Percentiles rank a stretch among this genome's conserved stretches.
phyloP scores from a whole-genome alignment of 768 basidiomycete species.

The Leccinum arenicola region DNA sequence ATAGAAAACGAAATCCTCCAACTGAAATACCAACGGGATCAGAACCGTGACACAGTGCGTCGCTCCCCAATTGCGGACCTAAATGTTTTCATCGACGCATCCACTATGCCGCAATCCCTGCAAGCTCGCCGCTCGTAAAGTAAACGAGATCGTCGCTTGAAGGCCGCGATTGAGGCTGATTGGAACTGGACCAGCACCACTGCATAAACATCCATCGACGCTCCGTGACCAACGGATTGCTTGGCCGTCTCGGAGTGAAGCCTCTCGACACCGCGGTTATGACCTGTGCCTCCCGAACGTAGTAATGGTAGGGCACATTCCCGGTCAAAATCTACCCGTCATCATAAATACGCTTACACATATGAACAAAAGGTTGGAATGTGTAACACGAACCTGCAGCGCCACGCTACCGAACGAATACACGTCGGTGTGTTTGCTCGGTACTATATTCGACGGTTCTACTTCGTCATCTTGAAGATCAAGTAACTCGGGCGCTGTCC shows the following conservation, averaged over 20 bases:
- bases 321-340: slow-evolving; percentile 8
- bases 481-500: slow-evolving; percentile 31
- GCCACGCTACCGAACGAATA: slow-evolving; percentile 33
- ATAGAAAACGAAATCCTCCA: not conserved
- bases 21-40: not conserved
- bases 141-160: slow-evolving; percentile 26
- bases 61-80: not conserved
- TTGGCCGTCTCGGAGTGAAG: slow-evolving; percentile 11
- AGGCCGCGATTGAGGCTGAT: slow-evolving; percentile 28
- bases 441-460: not conserved
- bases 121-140: slow-evolving; percentile 8
- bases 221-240: slow-evolving; percentile 3
- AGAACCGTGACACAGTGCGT: not conserved
- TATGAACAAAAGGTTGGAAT: not conserved
- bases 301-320: slow-evolving; percentile 16
- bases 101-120: not conserved
- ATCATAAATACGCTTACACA: not conserved
- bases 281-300: slow-evolving; percentile 9
- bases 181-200: slow-evolving; percentile 21
- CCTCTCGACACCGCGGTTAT: slow-evolving; percentile 12
- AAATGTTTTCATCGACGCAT: not conserved
- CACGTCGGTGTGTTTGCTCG: slow-evolving; percentile 14
- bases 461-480: slow-evolving; percentile 20
- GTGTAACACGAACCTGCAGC: slow-evolving; percentile 12
- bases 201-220: slow-evolving; percentile 12